These are phyloP conservation scores for Lonicera japonica DNA, from an alignment of 129 eudicot species.

Conservation along the genomic window DNA sequence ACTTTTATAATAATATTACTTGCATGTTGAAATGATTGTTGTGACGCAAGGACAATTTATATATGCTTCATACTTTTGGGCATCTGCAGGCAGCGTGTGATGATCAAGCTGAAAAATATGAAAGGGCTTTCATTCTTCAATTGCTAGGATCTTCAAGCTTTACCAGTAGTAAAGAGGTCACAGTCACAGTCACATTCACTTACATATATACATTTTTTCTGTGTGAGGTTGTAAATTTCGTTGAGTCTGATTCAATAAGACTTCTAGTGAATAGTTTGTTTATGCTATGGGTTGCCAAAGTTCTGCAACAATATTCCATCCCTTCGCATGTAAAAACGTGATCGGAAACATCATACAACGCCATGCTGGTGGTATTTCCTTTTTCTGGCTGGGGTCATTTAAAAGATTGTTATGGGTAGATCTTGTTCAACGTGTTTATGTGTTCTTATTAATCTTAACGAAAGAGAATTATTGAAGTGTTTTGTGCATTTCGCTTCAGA, in stretches of 20 bases:
- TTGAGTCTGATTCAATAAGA: background rate
- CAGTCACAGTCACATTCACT: conserved; percentile 8
- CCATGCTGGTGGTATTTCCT: too few species aligned
- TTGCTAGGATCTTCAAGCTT: conserved; percentile 40
- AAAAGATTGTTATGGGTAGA: too few species aligned
- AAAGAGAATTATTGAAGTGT: background rate
- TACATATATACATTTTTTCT: background rate
- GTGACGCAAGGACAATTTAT: background rate
- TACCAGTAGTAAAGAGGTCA: conserved; percentile 37
- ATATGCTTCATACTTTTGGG: background rate
- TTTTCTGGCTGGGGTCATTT: background rate
- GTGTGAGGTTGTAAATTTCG: background rate
- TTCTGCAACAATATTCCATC: background rate
- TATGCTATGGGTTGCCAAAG: background rate
- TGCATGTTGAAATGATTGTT: background rate
- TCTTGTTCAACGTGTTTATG: too few species aligned
- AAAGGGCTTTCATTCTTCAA: conserved; percentile 70
- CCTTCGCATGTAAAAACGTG: background rate
- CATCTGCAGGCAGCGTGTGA: conserved; percentile 55
- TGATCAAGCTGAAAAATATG: conserved; percentile 53
- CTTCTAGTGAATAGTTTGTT: background rate
- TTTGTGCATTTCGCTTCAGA: background rate
- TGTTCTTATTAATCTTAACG: background rate
- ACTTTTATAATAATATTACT: too few species aligned
- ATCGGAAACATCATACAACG: background rate